These are phyloP conservation scores for Claviceps cyperi DNA, from an alignment of 2,329 filamentous ascomycete species.

Conservation along the genomic window DNA sequence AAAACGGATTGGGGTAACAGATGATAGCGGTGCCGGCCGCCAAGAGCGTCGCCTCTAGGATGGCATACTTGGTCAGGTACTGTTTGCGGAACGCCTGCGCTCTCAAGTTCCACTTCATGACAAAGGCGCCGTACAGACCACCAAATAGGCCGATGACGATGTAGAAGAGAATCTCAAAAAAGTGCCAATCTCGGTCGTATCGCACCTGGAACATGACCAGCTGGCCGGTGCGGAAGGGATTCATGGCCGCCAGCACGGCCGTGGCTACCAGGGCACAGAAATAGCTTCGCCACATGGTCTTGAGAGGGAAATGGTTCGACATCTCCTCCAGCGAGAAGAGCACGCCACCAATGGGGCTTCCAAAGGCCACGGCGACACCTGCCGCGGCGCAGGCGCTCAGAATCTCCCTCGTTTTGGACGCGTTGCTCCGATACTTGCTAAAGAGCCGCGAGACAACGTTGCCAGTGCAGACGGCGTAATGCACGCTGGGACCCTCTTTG, in stretches of 20 bases:
- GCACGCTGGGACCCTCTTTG: slow-evolving; percentile 96
- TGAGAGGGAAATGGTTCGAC: slow-evolving; percentile 89
- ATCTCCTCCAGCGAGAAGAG: slow-evolving; percentile 97
- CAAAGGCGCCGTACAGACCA: slow-evolving; percentile 86
- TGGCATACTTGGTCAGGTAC: slow-evolving; percentile 69
- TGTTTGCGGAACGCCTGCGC: slow-evolving; percentile 89
- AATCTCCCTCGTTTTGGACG: slow-evolving; percentile 88
- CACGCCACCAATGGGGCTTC: slow-evolving; percentile 91
- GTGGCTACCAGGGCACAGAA: slow-evolving; percentile 95
- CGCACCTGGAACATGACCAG: slow-evolving; percentile 98
- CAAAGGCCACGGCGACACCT: slow-evolving; percentile 91
- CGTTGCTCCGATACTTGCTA: slow-evolving; percentile 79
- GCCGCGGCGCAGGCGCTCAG: slow-evolving; percentile 88
- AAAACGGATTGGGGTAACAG: slow-evolving; percentile 93
- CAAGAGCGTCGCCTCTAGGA: slow-evolving; percentile 74
- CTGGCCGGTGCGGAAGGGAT: slow-evolving; percentile 91
- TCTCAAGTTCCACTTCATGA: slow-evolving; percentile 94
- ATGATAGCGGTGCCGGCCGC: slow-evolving; percentile 74
- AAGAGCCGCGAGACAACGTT: slow-evolving; percentile 93
- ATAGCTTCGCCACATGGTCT: slow-evolving; percentile 96
- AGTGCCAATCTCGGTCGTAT: slow-evolving; percentile 95
- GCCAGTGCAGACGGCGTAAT: slow-evolving; percentile 94
- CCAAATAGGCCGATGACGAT: slow-evolving; percentile 84
- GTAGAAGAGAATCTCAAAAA: slow-evolving; percentile 91
- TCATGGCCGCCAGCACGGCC: slow-evolving; percentile 85